phyloP scores from a whole-genome alignment of 2,329 filamentous ascomycete species.

The Colletotrichum eremochloae region DNA sequence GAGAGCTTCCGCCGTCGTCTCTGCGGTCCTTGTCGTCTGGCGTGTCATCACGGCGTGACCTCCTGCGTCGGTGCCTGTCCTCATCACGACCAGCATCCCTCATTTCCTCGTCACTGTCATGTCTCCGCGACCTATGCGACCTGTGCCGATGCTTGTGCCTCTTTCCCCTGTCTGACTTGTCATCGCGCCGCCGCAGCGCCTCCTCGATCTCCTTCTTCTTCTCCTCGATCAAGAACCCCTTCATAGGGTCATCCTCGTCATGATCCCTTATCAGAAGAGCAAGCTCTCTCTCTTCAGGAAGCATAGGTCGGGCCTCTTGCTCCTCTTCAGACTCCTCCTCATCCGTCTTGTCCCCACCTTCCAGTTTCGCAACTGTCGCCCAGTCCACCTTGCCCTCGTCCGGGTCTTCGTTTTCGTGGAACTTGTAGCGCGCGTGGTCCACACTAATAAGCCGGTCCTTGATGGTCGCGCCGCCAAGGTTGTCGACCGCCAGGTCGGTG shows the following conservation, averaged over 20 bases:
- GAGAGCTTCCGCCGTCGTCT: slow-evolving; percentile 44
- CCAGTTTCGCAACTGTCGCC: slow-evolving; percentile 69
- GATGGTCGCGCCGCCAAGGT: slow-evolving; percentile 88
- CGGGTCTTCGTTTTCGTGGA: slow-evolving; percentile 81
- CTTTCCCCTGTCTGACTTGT: slow-evolving; percentile 63
- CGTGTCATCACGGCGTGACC: slow-evolving; percentile 56
- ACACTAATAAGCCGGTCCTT: slow-evolving; percentile 85
- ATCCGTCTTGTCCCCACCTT: slow-evolving; percentile 63
- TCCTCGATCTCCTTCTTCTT: slow-evolving; percentile 90
- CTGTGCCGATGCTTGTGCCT: slow-evolving; percentile 63
- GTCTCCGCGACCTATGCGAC: slow-evolving; percentile 57
- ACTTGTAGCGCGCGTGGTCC: slow-evolving; percentile 93
- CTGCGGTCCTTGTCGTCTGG: slow-evolving; percentile 47
- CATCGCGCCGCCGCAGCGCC: slow-evolving; percentile 69
- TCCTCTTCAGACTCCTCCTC: slow-evolving; percentile 59
- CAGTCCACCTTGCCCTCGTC: slow-evolving; percentile 71
- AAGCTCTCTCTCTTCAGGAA: slow-evolving; percentile 87
- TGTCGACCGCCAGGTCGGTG: slow-evolving; percentile 96
- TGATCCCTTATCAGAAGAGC: slow-evolving; percentile 81
- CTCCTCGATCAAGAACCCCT: slow-evolving; percentile 87
- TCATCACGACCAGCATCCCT: slow-evolving; percentile 49
- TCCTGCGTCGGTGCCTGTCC: slow-evolving; percentile 47
- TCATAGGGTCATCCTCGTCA: slow-evolving; percentile 98
- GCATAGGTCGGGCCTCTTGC: slow-evolving; percentile 67
- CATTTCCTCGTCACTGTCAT: slow-evolving; percentile 47